Base-by-base conservation (phyloP, 2,329 filamentous ascomycete genomes). In the Paramyrothecium sp. region DNA sequence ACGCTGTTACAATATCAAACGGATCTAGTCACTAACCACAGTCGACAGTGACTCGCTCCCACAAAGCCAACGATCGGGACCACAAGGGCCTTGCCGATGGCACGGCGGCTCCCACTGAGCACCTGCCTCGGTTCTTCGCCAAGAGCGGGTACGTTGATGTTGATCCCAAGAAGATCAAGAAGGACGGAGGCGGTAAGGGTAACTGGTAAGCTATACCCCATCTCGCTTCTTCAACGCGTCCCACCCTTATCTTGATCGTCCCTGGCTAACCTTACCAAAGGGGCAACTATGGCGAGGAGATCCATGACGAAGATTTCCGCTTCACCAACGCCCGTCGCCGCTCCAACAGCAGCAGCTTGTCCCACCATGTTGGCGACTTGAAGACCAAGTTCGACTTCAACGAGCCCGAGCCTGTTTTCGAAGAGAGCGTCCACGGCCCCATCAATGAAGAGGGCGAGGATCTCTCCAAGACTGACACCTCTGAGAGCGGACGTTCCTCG, bases 361-460 rank as follows among this genome's bases (percentile, higher is more conserved):
- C 86, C 56, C 83, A 86, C 69, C 81, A 86, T 67, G 79, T 91
- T 65, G 83, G 85, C 59, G 86, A 93, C 72, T 91, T 97, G 80
- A 96, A 95, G 84, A 96, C 93, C 76, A 99, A 99, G 80, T 98
- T 97, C 73, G 95, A 99, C 76, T 81, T 90, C 65, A 83, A 92
- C 71, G 95, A 98, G 67, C 82, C 86, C 19, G 94, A 98, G 69
- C 93, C 92, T 46, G 90, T 96, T 69, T 97, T 97, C 65, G 92
- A 98, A 73, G 93, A 97, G 76, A 84, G 85, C 55, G 61, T 95
- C 58, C 91, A 96, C 69, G 92, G 91, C 30, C 82, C 88, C 19
- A 67, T 75, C 54, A 77, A 78, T 26, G 84, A 85, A 54, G 54
- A 69, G 7, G 69, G 62, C 56, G 82, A 88, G 60, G 73, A 81